Conservation (phyloP, 768 basidiomycete species). For the Naganishia onofrii region DNA sequence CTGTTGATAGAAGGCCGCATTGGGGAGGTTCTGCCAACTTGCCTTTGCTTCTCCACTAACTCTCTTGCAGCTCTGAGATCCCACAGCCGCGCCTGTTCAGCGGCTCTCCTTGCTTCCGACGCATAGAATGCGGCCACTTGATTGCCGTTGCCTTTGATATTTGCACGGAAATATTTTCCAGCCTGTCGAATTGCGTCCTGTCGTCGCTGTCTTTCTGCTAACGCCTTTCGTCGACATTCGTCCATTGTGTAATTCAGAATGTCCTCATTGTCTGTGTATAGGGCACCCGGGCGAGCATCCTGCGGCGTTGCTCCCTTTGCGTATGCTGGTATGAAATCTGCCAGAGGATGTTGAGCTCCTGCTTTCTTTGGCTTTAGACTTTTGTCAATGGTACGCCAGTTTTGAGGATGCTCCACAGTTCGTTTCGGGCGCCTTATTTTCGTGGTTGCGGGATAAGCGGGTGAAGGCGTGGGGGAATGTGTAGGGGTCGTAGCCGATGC, state of each 20-base stretch:
- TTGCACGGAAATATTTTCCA: conserved; percentile 40
- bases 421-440: conserved; percentile 5
- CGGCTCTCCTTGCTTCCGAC: conserved; percentile 46
- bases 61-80: conserved; percentile 50
- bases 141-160: conserved; percentile 34
- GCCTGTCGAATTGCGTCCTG: conserved; percentile 50
- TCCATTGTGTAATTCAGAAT: conserved; percentile 32
- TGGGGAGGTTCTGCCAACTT: conserved; percentile 8
- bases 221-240: conserved; percentile 46
- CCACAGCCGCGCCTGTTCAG: conserved; percentile 47
- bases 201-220: conserved; percentile 42
- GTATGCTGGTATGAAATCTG: conserved; percentile 40
- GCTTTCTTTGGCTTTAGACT: conserved; percentile 9
- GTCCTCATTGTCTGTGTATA: conserved; percentile 15
- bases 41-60: conserved; percentile 46
- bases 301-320: conserved; percentile 31
- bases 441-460: not conserved
- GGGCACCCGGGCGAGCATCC: conserved; percentile 33
- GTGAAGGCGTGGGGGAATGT: not conserved
- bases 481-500: not conserved
- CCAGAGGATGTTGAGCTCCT: conserved; percentile 30
- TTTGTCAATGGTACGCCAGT: conserved; percentile 42
- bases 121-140: conserved; percentile 52
- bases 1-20: no score
- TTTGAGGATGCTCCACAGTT: conserved; percentile 39